These are phyloP conservation scores for Saccharomycopsis vini DNA, from an alignment of 805 yeast species.

Conservation along the genomic window DNA sequence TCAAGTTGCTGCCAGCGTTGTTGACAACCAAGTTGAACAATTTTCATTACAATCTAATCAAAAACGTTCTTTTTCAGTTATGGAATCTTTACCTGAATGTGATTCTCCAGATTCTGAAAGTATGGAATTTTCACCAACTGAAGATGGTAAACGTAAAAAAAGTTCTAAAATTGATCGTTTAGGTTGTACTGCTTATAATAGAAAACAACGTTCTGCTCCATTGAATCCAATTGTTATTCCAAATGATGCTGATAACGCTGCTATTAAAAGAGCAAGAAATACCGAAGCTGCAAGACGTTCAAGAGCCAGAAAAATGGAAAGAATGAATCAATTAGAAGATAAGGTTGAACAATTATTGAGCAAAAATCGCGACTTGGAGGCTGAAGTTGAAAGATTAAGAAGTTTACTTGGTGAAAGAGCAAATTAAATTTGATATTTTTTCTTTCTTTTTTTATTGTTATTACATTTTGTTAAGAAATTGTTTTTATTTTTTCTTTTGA, in stretches of 20 bases:
- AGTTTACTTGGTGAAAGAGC: slow-evolving; percentile 26
- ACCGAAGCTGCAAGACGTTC: slow-evolving; percentile 95
- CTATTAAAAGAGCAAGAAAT: slow-evolving; percentile 87
- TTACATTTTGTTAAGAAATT: neutral
- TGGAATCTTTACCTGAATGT: neutral
- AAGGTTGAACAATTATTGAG: slow-evolving; percentile 57
- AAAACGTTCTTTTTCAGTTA: neutral
- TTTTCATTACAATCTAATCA: neutral
- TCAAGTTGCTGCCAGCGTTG: neutral
- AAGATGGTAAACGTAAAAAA: slow-evolving; percentile 11
- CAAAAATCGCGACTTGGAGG: slow-evolving; percentile 50
- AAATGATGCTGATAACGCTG: slow-evolving; percentile 52
- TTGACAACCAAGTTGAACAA: neutral
- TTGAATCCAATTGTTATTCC: slow-evolving; percentile 57
- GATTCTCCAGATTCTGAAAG: neutral
- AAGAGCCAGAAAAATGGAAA: slow-evolving; percentile 84
- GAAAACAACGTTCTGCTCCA: slow-evolving; percentile 68
- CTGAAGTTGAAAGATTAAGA: slow-evolving; percentile 56
- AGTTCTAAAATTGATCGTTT: slow-evolving; percentile 48
- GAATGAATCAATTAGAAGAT: slow-evolving; percentile 74
- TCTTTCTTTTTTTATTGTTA: no score
- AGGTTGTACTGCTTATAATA: slow-evolving; percentile 68
- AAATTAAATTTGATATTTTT: neutral
- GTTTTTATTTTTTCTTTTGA: neutral
- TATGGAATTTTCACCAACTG: neutral